Evolutionary conservation across 768 basidiomycete genomes (phyloP), one percentile per base, ranked within the genome.

Genomic region (Kwoniella heveanensis): DNA sequence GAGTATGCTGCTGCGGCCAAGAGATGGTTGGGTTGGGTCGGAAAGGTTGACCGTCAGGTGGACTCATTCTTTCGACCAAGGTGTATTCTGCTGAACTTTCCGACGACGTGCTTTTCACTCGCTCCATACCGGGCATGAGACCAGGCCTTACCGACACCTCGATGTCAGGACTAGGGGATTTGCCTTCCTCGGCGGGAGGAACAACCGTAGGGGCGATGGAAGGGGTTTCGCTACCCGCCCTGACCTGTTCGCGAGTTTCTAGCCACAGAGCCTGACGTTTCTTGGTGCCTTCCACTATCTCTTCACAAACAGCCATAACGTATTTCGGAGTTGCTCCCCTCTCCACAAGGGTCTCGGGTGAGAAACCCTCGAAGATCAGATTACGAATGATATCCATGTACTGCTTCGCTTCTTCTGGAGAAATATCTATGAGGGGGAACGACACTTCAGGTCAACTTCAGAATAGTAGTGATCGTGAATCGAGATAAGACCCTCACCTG

Each of bases 351-450:
- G 60, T 58, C 1, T 71, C 72, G 3, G 74, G 72, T 0, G 64
- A 64, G 51, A 71, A 62, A 2, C 74, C 74, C 29, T 76, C 62
- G 13, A 55, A 56, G 6, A 76, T 62, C 9, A 76, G 65, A 25
- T 72, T 67, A 1, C 65, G 66, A 37, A 76, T 69, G 55, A 76
- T 65, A 19, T 71, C 70, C 61, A 70, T 68, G 47, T 76, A 73
- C 27, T 73, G 69, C 9, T 62, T 53, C 13, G 65, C 72, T 56
- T 73, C 72, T 30, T 37, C 54, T 8, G 61, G 57, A 0, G 74
- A 61, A 5, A 73, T 67, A 32, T 60, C 74, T 76, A 52, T 8
- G 22, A 2, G n/a, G n/a, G 6, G 29, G n/a, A 22, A 39, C 36
- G 21, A 10, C 6, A 17, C 21, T n/a, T n/a, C n/a, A n/a, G n/a